Conservation (phyloP, 129 eudicot species). For the Lonicera japonica region DNA sequence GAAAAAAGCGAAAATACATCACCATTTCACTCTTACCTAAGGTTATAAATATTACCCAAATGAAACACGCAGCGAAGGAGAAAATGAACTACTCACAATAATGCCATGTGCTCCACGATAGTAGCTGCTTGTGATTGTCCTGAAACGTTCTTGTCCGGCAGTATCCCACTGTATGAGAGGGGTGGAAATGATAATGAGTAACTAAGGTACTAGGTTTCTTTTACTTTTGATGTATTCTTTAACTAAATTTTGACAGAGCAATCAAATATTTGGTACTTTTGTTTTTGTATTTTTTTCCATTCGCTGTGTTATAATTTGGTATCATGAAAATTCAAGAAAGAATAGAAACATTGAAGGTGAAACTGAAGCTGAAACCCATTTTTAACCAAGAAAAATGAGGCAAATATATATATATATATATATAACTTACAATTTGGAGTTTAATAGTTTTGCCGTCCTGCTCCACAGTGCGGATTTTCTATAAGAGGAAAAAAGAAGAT, state of each 20-base stretch:
- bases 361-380: background rate
- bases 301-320: background rate
- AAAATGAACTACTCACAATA: constrained; percentile 43
- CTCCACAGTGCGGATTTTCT: constrained; percentile 99
- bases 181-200: background rate
- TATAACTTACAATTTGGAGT: constrained; percentile 94
- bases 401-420: no score
- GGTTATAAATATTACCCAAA: no score
- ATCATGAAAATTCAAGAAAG: background rate
- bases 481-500: constrained; percentile 6
- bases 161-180: constrained; percentile 70
- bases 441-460: constrained; percentile 96
- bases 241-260: background rate
- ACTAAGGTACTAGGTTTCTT: background rate
- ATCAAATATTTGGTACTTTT: background rate
- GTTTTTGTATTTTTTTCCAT: no score
- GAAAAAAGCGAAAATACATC: no score
- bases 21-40: no score
- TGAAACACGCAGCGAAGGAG: background rate
- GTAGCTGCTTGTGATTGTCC: constrained; percentile 96
- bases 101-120: constrained; percentile 98
- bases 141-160: constrained; percentile 98
- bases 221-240: background rate
- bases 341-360: background rate
- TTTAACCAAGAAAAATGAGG: background rate